Evolutionary conservation across 768 basidiomycete species (phyloP).

Genomic region (Tephrocybe sp.): DNA sequence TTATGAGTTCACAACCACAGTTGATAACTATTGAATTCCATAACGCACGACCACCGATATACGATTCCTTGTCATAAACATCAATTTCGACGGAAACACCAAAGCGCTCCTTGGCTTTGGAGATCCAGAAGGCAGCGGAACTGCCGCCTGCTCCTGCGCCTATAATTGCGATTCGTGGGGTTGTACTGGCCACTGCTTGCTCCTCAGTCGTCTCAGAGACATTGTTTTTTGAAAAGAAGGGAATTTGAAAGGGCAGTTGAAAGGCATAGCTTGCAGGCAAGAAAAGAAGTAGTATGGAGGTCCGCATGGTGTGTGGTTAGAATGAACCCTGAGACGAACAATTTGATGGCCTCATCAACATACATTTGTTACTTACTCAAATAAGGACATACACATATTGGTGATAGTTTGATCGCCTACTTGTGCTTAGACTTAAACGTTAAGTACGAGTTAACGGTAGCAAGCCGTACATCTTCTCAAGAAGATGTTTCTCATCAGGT

Average conservation of each 20-base stretch:
- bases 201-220: conserved; percentile 16
- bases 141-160: conserved; percentile 89
- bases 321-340: too few relatives aligned
- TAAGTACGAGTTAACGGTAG: too few relatives aligned
- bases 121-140: conserved; percentile 83
- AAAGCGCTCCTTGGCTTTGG: conserved; percentile 69
- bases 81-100: conserved; percentile 75
- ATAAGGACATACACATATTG: conserved; percentile 1
- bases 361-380: not conserved
- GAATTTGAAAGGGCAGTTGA: conserved; percentile 54
- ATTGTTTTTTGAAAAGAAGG: conserved; percentile 45
- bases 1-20: not conserved
- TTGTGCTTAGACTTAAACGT: too few relatives aligned
- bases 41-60: conserved; percentile 83
- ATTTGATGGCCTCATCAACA: too few relatives aligned
- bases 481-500: too few relatives aligned
- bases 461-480: too few relatives aligned
- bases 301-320: conserved; percentile 18
- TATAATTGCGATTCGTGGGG: conserved; percentile 75
- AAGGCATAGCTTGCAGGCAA: conserved; percentile 34
- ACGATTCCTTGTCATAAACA: conserved; percentile 73
- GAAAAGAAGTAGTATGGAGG: conserved; percentile 24
- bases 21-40: not conserved
- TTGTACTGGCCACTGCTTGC: conserved; percentile 13
- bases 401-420: too few relatives aligned